A percentile compares a stretch with the other conserved stretches of the same genome.
Evolutionary conservation across 129 eudicot genomes (phyloP).

Genomic region (Pulicaria dysenterica): DNA sequence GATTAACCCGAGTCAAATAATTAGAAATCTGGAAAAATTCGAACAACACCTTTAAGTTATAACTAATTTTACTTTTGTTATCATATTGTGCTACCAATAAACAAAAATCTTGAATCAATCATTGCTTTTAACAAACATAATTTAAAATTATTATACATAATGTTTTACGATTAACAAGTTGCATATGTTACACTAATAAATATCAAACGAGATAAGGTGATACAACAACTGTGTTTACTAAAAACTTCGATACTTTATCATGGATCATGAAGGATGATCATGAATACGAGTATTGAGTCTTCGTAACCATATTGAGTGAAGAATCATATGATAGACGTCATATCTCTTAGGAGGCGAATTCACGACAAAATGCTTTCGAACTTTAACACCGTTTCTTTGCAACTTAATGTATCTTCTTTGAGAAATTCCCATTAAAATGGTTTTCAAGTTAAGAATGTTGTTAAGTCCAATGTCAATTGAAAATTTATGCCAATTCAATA

Average conservation of each 20-base stretch:
- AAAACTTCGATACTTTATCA: neutral
- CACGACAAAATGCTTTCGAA: constrained; percentile 66
- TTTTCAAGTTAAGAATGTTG: constrained; percentile 66
- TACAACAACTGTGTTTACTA: too few relatives aligned
- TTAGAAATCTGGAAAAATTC: too few relatives aligned
- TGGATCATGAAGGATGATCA: constrained; percentile 14
- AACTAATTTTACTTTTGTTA: too few relatives aligned
- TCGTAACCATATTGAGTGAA: constrained; percentile 84
- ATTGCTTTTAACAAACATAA: too few relatives aligned
- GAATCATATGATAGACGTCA: constrained; percentile 79
- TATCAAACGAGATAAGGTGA: neutral
- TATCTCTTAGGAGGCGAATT: constrained; percentile 66
- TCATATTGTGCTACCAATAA: too few relatives aligned
- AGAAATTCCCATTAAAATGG: constrained; percentile 50
- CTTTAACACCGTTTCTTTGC: constrained; percentile 50
- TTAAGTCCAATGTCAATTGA: constrained; percentile 50
- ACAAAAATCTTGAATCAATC: too few relatives aligned
- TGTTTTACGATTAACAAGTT: neutral
- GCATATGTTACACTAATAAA: neutral
- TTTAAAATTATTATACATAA: too few relatives aligned
- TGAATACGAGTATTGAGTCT: constrained; percentile 54
- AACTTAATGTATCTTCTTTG: constrained; percentile 46
- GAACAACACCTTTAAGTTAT: too few relatives aligned
- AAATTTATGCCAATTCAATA: constrained; percentile 61
- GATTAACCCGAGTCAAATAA: too few relatives aligned